Base-by-base conservation (phyloP, 2,329 filamentous ascomycete species). In the Drechslera avenae region DNA sequence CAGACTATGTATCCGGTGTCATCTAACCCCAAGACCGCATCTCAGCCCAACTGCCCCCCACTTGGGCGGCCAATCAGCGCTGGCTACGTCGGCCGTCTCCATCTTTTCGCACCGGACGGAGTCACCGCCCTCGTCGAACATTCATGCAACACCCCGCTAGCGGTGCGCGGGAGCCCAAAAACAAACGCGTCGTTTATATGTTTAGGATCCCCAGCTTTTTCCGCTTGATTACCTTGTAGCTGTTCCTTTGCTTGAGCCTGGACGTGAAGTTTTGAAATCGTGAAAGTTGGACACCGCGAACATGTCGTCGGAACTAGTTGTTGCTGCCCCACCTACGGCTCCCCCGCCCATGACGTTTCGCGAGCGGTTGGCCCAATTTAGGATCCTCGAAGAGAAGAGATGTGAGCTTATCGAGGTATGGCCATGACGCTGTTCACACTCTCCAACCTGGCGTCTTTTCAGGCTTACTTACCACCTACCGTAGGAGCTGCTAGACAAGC, bases 401-500 rank as follows among this genome's bases (percentile, higher is more conserved):
- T 56, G 62, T 35, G 69, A 72, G 54, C 51, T 73, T 40, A 73
- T 73, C 4, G 71, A 73, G 57, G 71, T 73, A 54, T 17, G 28
- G 12, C 13, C 6, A 3, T 5, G 16, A 35, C 8, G 23, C 13
- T 10, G 18, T 28, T 28, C 9, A 28, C 10, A 9, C 26, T 28
- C 26, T 28, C 26, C 9, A 28, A n/a, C n/a, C n/a, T n/a, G n/a
- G n/a, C n/a, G n/a, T n/a, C n/a, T n/a, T 28, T 3, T 5, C 26
- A 28, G 10, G 10, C 9, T 28, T 28, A 28, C 26, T 28, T 28
- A 28, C 26, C 26, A 28, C 26, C 10, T 28, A 8, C 18, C 16
- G 9, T 45, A 72, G 71, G 71, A 73, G 60, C 54, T 73, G 21
- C 54, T 73, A 1, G 69, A 71, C 34, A 73, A 72, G 43, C 67